Percentiles rank a stretch among this genome's conserved stretches.
Conservation (phyloP, 1,284 basidiomycete genomes). For the Sanguinoderma infundibulare region DNA sequence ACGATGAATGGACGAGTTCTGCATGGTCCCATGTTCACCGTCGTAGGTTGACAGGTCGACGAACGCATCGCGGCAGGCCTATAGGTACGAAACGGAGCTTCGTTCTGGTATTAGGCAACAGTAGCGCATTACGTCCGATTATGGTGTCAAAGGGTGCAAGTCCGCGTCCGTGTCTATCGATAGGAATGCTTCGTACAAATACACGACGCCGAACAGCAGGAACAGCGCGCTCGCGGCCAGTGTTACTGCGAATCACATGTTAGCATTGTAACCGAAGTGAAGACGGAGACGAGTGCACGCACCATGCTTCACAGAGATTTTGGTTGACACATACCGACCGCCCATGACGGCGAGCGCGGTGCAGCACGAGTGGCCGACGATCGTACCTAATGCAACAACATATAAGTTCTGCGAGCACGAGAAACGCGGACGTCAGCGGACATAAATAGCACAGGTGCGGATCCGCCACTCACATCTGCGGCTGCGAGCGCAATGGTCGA, state of each 20-base stretch:
- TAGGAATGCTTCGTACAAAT: constrained; percentile 71
- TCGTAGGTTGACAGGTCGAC: not conserved
- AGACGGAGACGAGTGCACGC: constrained; percentile 34
- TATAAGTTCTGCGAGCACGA: constrained; percentile 59
- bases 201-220: constrained; percentile 81
- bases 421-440: constrained; percentile 6
- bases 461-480: constrained; percentile 78
- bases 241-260: constrained; percentile 63
- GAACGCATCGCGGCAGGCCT: constrained; percentile 7
- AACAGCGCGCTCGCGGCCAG: constrained; percentile 84
- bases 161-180: constrained; percentile 39
- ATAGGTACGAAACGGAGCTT: not conserved
- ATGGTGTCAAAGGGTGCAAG: constrained; percentile 30
- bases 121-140: constrained; percentile 14
- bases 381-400: constrained; percentile 89
- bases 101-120: constrained; percentile 13
- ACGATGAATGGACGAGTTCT: too few species aligned
- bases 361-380: constrained; percentile 88
- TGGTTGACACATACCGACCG: constrained; percentile 90
- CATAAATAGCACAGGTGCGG: constrained; percentile 26
- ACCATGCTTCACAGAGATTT: constrained; percentile 96
- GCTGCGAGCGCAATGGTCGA: constrained; percentile 97
- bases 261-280: too few species aligned
- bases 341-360: constrained; percentile 90
- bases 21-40: too few species aligned